Base-by-base conservation (phyloP, 2,329 filamentous ascomycete genomes). In the Ophiostoma ulmi region DNA sequence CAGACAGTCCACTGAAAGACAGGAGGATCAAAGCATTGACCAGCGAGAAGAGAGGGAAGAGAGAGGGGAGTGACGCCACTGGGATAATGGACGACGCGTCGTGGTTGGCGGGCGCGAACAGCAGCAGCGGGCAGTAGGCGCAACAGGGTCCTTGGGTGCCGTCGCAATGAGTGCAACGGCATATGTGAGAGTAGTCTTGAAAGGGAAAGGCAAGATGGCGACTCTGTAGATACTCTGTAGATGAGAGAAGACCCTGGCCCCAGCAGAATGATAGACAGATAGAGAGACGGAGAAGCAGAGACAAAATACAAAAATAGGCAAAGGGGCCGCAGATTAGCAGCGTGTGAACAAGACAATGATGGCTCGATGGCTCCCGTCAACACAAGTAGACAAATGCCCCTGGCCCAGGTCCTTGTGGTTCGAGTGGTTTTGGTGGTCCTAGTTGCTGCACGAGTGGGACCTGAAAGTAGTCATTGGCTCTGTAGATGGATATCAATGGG, bases 71-170 rank as follows among this genome's bases (percentile, higher is more conserved):
- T 2, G 52, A 58, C 55, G 55, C 55, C 55, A 61, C 55, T 61
- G 55, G 58, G 26, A 55, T 48, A 35, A 65, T 68, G 38, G 71
- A 68, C 69, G 72, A 69, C 72, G 72, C 72, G 72, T 73, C 65
- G 69, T 72, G 71, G 71, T 71, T 72, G 68, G 71, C 20, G 67
- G 72, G 67, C 67, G 67, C 69, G 58, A 36, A 44, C 39, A 70
- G 65, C 44, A 48, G 44, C 44, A 48, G 44, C 44, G 44, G 44
- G 44, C 44, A 48, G 44, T 48, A 48, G 36, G 36, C 63, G 63
- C 35, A 38, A 65, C 63, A 17, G n/a, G 48, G 70, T 68, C 68
- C 58, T 63, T 35, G 13, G 58, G 67, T 69, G 65, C 31, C 65
- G 70, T 67, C 22, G 52, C 52, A 58, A 58, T 26, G 52, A 58